Percentiles rank a stretch among this genome's conserved stretches.
Conservation (phyloP, 2,329 filamentous ascomycete genomes). For the Phoma herbarum region DNA sequence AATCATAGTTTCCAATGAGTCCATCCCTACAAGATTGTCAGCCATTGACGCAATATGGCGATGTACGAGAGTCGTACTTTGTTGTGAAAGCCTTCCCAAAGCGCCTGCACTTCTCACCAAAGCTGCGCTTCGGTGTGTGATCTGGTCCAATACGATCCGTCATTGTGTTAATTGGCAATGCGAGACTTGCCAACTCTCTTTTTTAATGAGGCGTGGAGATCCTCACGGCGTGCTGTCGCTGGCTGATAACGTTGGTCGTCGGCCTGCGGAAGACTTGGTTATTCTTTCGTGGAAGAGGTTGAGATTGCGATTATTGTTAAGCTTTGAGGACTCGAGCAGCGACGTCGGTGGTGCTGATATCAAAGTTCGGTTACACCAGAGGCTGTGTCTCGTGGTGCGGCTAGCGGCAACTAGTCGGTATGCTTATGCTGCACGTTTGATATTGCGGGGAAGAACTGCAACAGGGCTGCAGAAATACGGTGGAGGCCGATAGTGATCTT, state of each 20-base stretch:
- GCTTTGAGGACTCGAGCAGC: neutral
- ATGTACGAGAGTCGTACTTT: conserved; percentile 47
- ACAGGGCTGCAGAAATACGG: neutral
- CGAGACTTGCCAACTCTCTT: conserved; percentile 21
- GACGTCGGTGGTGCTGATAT: conserved; percentile 8
- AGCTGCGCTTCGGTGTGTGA: conserved; percentile 51
- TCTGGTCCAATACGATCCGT: conserved; percentile 58
- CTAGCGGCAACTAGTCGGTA: conserved; percentile 19
- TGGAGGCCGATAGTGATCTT: neutral
- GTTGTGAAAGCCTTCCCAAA: conserved; percentile 59
- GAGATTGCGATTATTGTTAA: neutral
- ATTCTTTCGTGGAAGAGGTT: neutral
- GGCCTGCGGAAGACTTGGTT: neutral
- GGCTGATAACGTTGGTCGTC: neutral
- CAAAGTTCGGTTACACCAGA: conserved; percentile 6
- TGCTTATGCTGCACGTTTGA: conserved; percentile 17
- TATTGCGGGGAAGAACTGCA: conserved; percentile 17
- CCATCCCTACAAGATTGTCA: conserved; percentile 63
- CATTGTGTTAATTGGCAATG: conserved; percentile 22
- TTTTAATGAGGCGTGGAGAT: conserved; percentile 20
- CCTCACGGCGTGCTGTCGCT: conserved; percentile 6
- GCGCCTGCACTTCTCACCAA: conserved; percentile 53
- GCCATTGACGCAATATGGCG: conserved; percentile 22
- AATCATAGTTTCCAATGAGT: conserved; percentile 86
- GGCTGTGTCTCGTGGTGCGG: conserved; percentile 14